Conservation (phyloP, 768 basidiomycete species). For the Coprinellus aureogranulatus region DNA sequence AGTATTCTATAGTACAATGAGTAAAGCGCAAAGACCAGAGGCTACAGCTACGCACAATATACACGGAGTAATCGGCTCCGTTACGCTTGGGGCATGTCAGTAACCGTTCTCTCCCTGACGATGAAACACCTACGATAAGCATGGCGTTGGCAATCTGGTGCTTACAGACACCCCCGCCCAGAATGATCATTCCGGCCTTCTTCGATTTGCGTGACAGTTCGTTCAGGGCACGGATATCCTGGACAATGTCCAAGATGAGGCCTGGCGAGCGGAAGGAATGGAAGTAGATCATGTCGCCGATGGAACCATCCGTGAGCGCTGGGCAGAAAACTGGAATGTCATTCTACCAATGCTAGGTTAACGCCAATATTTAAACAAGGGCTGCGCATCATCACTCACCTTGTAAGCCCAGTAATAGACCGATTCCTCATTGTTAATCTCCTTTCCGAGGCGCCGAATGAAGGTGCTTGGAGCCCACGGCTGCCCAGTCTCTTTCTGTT, state of each 20-base stretch:
- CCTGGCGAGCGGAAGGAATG: slow-evolving; percentile 90
- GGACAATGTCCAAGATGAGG: slow-evolving; percentile 88
- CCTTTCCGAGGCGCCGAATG: slow-evolving; percentile 90
- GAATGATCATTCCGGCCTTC: slow-evolving; percentile 97
- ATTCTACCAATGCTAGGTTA: slow-evolving; percentile 61
- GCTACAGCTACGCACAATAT: slow-evolving; percentile 58
- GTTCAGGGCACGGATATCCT: slow-evolving; percentile 89
- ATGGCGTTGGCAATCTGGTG: slow-evolving; percentile 99
- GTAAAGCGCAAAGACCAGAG: not conserved
- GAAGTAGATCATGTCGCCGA: slow-evolving; percentile 99
- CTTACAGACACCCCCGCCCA: slow-evolving; percentile 98
- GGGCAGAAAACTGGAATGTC: slow-evolving; percentile 98
- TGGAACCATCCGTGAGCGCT: slow-evolving; percentile 94
- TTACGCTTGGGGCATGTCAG: slow-evolving; percentile 64
- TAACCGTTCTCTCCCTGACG: not conserved
- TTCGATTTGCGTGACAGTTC: slow-evolving; percentile 82
- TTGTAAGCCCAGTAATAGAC: slow-evolving; percentile 99
- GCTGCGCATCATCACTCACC: slow-evolving; percentile 48
- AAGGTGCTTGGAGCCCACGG: slow-evolving; percentile 95
- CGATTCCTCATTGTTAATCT: slow-evolving; percentile 95
- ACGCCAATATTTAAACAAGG: slow-evolving; percentile 12
- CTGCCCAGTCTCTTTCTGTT: slow-evolving; percentile 68
- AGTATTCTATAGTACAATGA: slow-evolving; percentile 67
- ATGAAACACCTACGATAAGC: slow-evolving; percentile 71
- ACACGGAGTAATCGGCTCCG: slow-evolving; percentile 96